Evolutionary conservation across 352 stramenopile genomes (phyloP).

Genomic region (Pythium sp.): DNA sequence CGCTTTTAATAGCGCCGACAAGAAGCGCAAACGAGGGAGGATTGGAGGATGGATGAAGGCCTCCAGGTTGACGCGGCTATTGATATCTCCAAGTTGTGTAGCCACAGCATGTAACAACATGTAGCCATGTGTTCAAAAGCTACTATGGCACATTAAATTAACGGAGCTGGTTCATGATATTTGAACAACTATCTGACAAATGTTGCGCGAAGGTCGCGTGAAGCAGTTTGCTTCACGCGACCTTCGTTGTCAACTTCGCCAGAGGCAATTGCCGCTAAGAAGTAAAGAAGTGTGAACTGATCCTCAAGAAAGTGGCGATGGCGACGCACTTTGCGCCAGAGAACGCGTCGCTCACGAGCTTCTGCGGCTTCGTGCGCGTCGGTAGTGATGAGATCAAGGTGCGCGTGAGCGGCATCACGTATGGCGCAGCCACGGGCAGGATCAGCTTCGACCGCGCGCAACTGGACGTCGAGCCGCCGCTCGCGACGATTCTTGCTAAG

Average conservation of each 20-base stretch:
- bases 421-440: constrained; percentile 20
- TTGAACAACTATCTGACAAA: background rate
- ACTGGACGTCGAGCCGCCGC: constrained; percentile 54
- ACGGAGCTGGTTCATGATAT: background rate
- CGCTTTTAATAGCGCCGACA: constrained; percentile 6
- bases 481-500: constrained; percentile 38
- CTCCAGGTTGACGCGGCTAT: background rate
- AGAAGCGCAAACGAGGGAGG: background rate
- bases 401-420: constrained; percentile 36
- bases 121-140: background rate
- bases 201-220: background rate
- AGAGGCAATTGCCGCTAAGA: background rate
- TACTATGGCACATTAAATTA: background rate
- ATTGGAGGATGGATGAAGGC: background rate
- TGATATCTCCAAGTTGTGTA: background rate
- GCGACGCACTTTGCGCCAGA: constrained; percentile 37
- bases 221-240: too few relatives aligned
- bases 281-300: background rate
- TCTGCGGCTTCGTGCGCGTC: constrained; percentile 56
- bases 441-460: constrained; percentile 35
- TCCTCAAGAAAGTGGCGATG: background rate
- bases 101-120: background rate
- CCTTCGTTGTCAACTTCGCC: too few relatives aligned
- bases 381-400: constrained; percentile 47
- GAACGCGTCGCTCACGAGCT: constrained; percentile 34